A percentile compares a stretch with the other conserved stretches of the same genome.
These are phyloP conservation scores for Adansonia rubrostipa DNA, from an alignment of 441 rosid species.

Conservation along the genomic window DNA sequence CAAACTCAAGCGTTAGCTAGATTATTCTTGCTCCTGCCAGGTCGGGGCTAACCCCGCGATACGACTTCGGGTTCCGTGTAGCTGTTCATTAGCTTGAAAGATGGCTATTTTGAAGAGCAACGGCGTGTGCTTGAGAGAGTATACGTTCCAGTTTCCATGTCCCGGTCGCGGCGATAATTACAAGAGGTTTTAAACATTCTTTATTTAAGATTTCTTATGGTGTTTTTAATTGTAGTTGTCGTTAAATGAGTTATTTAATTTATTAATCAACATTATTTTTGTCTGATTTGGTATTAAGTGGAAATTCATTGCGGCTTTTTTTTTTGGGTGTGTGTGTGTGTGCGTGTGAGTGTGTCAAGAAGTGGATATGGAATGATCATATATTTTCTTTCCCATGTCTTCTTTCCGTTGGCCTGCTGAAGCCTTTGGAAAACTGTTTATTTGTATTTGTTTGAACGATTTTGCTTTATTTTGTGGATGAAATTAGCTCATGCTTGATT, in stretches of 20 bases:
- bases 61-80: neutral
- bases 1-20: neutral
- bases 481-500: neutral
- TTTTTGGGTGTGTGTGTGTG: neutral
- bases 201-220: neutral
- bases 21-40: neutral
- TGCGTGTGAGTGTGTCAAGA: neutral
- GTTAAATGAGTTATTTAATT: neutral
- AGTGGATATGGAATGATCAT: neutral
- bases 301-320: neutral
- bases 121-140: slow-evolving; percentile 42
- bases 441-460: neutral
- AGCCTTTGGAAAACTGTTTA: neutral
- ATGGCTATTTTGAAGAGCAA: slow-evolving; percentile 48
- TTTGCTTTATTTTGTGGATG: neutral
- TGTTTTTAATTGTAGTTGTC: neutral
- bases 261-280: neutral
- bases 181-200: slow-evolving; percentile 45
- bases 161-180: slow-evolving; percentile 31
- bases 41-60: neutral
- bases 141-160: slow-evolving; percentile 38
- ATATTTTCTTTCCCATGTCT: neutral
- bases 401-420: too few relatives aligned
- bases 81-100: neutral
- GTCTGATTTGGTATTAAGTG: neutral